Percentiles rank a stretch among this genome's conserved stretches.
Evolutionary conservation across 2,329 filamentous ascomycete species (phyloP).

Genomic region (Chaetomiaceae sp.): DNA sequence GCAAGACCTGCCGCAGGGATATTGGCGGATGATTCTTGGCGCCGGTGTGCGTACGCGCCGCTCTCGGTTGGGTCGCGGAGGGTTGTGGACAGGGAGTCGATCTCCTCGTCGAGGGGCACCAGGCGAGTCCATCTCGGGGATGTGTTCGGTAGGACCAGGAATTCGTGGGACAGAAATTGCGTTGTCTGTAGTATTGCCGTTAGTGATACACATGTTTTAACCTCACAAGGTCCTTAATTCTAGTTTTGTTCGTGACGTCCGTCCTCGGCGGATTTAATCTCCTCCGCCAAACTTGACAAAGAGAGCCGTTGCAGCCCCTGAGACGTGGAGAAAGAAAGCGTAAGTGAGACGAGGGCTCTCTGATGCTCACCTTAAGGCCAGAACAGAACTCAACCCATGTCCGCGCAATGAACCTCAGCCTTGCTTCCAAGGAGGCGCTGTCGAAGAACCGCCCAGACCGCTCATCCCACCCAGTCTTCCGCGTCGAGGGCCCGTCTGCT

Average conservation of each 20-base stretch:
- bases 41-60: conserved; percentile 31
- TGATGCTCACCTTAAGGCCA: conserved; percentile 30
- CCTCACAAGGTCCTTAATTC: too few relatives aligned
- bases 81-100: conserved; percentile 23
- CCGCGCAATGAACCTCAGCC: conserved; percentile 38
- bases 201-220: conserved; percentile 1
- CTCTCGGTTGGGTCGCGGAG: conserved; percentile 31
- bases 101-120: conserved; percentile 7
- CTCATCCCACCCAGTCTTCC: conserved; percentile 36
- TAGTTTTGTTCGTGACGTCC: too few relatives aligned
- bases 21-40: conserved; percentile 22
- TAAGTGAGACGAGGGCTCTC: background rate
- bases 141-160: conserved; percentile 19
- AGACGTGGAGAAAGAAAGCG: background rate
- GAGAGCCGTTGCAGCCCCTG: background rate
- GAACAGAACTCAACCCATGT: conserved; percentile 36
- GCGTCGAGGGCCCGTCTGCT: conserved; percentile 33
- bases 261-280: too few relatives aligned
- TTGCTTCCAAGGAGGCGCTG: conserved; percentile 29
- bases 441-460: conserved; percentile 26
- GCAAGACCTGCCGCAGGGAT: conserved; percentile 23
- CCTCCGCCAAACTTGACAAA: too few relatives aligned
- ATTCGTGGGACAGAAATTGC: conserved; percentile 10
- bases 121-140: conserved; percentile 28
- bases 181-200: background rate